Evolutionary conservation across 768 basidiomycete genomes (phyloP), one percentile per base, ranked within the genome.

Genomic region (Lanmaoa pseudosensibilis): DNA sequence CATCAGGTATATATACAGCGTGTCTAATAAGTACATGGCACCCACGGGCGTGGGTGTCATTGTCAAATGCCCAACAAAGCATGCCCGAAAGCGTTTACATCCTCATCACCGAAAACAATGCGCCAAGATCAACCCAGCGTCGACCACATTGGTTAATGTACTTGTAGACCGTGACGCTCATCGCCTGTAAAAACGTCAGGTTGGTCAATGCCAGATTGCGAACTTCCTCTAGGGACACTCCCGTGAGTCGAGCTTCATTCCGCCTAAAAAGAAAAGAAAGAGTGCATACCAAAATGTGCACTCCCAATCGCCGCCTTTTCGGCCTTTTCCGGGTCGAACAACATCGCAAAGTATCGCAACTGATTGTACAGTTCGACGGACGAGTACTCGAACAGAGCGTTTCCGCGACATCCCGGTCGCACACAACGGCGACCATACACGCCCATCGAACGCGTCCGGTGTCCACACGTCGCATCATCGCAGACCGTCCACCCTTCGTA

Each of bases 401-500:
- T 54, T 0, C 64, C 64, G 0, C 0, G 36, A 50, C 70, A 72
- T 25, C 10, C 37, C 0, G 58, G 43, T 45, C 83, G 81, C 52
- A 94, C 68, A 69, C 97, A 99, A 48, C 87, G 78, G 33, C 86
- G 81, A 7, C 93, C 94, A 69, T 94, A 95, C 1, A 98, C 92
- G 36, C 90, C 80, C 92, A 98, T 96, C 81, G 87, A 90, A 19
- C 97, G 80, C n/a, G 96, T 94, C 37, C 90, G 82, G 57, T 85
- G 79, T 10, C 83, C 83, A 66, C 97, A 99, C 0, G 87, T 88
- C 21, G 83, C 76, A 58, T 98, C 97, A 63, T 94, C 82, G 73
- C 97, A 99, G 6, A 88, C 75, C 1, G 83, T 87, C 90, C 91
- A 95, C 1, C 86, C 86, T 65, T 97, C 85, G 67, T 99, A 98